Evolutionary conservation across 1,284 basidiomycete genomes (phyloP).

Genomic region (Mrakiaceae sp.): DNA sequence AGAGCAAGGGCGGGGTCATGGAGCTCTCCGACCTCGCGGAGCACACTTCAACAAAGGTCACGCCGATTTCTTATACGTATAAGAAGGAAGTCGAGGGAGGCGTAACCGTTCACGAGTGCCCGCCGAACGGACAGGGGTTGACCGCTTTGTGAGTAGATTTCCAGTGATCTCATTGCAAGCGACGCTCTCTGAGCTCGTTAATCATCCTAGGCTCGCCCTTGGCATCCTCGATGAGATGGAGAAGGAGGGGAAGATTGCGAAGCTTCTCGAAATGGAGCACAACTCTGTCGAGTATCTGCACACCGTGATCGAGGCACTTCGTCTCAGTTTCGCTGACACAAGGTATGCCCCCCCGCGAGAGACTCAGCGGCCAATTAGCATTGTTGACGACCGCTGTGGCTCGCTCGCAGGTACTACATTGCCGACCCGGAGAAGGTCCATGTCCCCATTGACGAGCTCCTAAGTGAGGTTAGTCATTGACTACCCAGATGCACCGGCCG

Average conservation of each 20-base stretch:
- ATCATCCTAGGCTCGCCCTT: constrained; percentile 48
- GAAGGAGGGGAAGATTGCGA: constrained; percentile 54
- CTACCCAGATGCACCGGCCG: not conserved
- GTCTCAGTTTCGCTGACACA: constrained; percentile 28
- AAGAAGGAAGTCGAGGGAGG: constrained; percentile 41
- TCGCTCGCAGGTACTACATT: constrained; percentile 56
- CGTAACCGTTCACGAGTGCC: constrained; percentile 63
- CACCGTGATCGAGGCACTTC: constrained; percentile 65
- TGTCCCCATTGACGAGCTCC: constrained; percentile 62
- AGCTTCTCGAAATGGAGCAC: constrained; percentile 68
- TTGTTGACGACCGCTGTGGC: not conserved
- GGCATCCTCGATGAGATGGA: constrained; percentile 84
- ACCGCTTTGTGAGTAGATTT: constrained; percentile 49
- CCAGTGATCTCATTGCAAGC: too few relatives aligned
- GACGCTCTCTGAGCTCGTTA: too few relatives aligned
- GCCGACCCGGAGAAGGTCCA: constrained; percentile 67
- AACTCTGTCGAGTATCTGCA: constrained; percentile 84
- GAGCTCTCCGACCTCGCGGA: constrained; percentile 72
- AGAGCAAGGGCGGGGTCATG: constrained; percentile 79
- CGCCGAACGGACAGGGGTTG: constrained; percentile 88
- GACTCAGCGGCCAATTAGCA: constrained; percentile 8
- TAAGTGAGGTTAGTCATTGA: constrained; percentile 50
- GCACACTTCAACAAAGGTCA: constrained; percentile 65
- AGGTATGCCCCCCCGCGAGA: not conserved
- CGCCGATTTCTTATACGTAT: constrained; percentile 85